Percentiles rank a stretch among this genome's conserved stretches.
These are phyloP conservation scores for Ophiosphaerella narmari DNA, from an alignment of 2,329 filamentous ascomycete genomes.

Conservation along the genomic window DNA sequence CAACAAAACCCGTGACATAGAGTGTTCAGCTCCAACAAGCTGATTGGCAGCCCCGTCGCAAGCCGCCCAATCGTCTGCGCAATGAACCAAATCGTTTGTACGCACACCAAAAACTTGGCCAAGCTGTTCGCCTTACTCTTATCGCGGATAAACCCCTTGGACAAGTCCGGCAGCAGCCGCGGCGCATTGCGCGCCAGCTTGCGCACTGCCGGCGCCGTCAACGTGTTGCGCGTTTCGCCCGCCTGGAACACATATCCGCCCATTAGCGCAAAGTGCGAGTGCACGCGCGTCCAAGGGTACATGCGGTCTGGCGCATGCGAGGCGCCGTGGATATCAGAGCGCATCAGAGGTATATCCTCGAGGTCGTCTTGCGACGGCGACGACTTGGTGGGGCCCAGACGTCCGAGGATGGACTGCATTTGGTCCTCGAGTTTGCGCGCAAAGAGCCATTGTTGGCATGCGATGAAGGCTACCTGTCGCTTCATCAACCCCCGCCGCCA, in stretches of 20 bases:
- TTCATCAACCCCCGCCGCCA: neutral
- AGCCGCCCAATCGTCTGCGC: slow-evolving; percentile 25
- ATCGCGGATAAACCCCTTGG: slow-evolving; percentile 4
- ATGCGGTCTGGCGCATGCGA: neutral
- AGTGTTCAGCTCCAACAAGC: slow-evolving; percentile 65
- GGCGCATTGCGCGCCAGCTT: neutral
- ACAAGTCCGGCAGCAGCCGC: neutral
- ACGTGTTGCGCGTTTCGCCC: neutral
- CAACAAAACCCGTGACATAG: slow-evolving; percentile 53
- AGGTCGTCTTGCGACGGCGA: no score
- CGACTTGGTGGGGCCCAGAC: neutral
- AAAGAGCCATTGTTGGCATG: neutral
- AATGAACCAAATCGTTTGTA: slow-evolving; percentile 34
- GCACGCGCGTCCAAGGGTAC: slow-evolving; percentile 6
- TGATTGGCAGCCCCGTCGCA: slow-evolving; percentile 27
- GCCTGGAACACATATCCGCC: slow-evolving; percentile 7
- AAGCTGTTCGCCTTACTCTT: slow-evolving; percentile 12
- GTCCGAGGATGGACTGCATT: neutral
- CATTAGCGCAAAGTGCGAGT: slow-evolving; percentile 14
- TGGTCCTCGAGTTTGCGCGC: neutral
- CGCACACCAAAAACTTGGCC: slow-evolving; percentile 21
- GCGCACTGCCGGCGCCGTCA: neutral
- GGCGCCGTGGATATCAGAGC: no score
- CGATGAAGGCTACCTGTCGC: slow-evolving; percentile 5
- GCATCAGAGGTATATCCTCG: no score